Evolutionary conservation across 257 asterid species (phyloP).

Genomic region (Solanum bukasovii): DNA sequence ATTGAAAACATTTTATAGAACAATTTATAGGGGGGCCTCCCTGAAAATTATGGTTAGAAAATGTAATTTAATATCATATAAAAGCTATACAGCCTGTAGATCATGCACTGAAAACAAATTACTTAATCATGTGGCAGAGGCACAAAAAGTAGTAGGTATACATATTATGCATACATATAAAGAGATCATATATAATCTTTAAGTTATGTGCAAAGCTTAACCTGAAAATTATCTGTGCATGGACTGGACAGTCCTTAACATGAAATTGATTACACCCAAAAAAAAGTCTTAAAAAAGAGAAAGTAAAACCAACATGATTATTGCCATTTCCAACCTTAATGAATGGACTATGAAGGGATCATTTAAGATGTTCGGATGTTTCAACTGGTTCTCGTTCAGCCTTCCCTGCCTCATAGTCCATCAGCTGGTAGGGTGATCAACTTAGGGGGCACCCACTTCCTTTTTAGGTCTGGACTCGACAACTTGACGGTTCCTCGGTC

Average conservation of each 20-base stretch:
- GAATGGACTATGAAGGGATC: background rate
- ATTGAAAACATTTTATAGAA: too few relatives aligned
- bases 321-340: background rate
- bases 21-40: background rate
- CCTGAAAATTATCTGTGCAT: background rate
- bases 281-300: background rate
- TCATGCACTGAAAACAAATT: background rate
- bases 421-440: background rate
- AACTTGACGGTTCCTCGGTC: rapidly evolving
- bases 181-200: background rate
- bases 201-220: background rate
- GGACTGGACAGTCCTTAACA: background rate
- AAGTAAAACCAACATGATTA: background rate
- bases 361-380: background rate
- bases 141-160: background rate
- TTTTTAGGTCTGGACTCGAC: background rate
- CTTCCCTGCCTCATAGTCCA: background rate
- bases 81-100: background rate
- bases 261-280: background rate
- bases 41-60: background rate
- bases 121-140: background rate
- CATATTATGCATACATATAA: background rate
- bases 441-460: background rate
- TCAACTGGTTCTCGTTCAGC: background rate
- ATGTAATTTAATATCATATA: background rate